Evolutionary conservation across 2,329 filamentous ascomycete species (phyloP).

Genomic region (Scedosporium aurantiacum): DNA sequence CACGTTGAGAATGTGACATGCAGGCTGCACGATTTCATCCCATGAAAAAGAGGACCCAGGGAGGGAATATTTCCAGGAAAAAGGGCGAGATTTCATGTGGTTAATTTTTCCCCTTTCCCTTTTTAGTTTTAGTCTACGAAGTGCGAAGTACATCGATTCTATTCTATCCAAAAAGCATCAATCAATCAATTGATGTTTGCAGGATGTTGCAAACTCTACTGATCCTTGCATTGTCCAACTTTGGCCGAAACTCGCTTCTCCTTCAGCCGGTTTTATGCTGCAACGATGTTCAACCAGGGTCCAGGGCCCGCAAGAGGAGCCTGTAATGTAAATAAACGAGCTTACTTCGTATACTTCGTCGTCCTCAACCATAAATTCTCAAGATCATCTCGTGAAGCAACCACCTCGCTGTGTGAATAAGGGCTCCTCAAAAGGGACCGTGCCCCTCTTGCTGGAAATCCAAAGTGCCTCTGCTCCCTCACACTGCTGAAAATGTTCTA

Average conservation of each 20-base stretch:
- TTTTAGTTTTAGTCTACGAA: background rate
- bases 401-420: too few species aligned
- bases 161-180: background rate
- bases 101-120: too few species aligned
- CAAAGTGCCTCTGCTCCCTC: too few species aligned
- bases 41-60: background rate
- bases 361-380: too few species aligned
- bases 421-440: too few species aligned
- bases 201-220: slow-evolving; percentile 8
- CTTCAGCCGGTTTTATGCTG: slow-evolving; percentile 23
- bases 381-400: too few species aligned
- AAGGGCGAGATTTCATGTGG: background rate
- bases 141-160: background rate
- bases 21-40: background rate
- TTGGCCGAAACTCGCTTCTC: slow-evolving; percentile 28
- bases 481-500: too few species aligned
- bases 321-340: background rate
- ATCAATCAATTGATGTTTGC: too few species aligned
- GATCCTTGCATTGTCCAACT: slow-evolving; percentile 14
- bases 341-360: too few species aligned
- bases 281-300: slow-evolving; percentile 1
- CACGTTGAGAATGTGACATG: background rate
- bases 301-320: background rate
- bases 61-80: background rate
- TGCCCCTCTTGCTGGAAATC: too few species aligned